These are phyloP conservation scores for Aspergillus sp. DNA, from an alignment of 2,329 filamentous ascomycete species.

Conservation along the genomic window DNA sequence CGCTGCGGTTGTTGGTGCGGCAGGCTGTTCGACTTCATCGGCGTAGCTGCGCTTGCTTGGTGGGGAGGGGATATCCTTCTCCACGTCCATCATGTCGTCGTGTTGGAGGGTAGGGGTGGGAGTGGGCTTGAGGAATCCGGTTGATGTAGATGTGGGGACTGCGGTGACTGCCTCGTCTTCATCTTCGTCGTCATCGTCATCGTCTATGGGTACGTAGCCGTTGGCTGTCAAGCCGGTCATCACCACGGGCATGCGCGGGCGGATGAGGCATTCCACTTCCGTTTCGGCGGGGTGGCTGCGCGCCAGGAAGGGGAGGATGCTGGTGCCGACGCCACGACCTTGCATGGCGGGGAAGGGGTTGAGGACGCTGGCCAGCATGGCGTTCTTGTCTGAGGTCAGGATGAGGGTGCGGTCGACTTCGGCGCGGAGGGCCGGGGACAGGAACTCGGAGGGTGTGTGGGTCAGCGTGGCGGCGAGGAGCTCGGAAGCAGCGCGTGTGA, in stretches of 20 bases:
- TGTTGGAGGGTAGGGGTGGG: slow-evolving; percentile 14
- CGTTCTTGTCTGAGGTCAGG: slow-evolving; percentile 65
- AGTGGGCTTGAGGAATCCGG: slow-evolving; percentile 29
- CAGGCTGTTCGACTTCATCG: slow-evolving; percentile 22
- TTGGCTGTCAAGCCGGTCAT: slow-evolving; percentile 31
- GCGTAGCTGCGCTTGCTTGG: slow-evolving; percentile 32
- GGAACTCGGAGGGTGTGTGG: slow-evolving; percentile 63
- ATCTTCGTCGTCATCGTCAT: slow-evolving; percentile 38
- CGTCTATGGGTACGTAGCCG: slow-evolving; percentile 28
- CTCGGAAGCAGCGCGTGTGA: slow-evolving; percentile 58
- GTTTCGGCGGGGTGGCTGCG: slow-evolving; percentile 64
- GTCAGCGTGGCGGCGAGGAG: slow-evolving; percentile 67
- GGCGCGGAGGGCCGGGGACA: slow-evolving; percentile 71
- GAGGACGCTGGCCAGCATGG: slow-evolving; percentile 79
- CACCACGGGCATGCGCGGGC: slow-evolving; percentile 54
- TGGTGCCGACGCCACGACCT: slow-evolving; percentile 64
- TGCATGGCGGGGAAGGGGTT: slow-evolving; percentile 70
- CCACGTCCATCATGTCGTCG: slow-evolving; percentile 16
- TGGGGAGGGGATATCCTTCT: slow-evolving; percentile 10
- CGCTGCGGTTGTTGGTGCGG: background rate
- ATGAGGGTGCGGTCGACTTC: slow-evolving; percentile 81
- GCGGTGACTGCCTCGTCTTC: slow-evolving; percentile 20
- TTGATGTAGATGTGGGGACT: slow-evolving; percentile 17
- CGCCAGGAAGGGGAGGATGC: slow-evolving; percentile 77
- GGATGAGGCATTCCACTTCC: slow-evolving; percentile 69